Evolutionary conservation across 1,284 basidiomycete species (phyloP), one percentile per base, ranked within the genome.

Genomic region (Fomitiporia mediterranea): DNA sequence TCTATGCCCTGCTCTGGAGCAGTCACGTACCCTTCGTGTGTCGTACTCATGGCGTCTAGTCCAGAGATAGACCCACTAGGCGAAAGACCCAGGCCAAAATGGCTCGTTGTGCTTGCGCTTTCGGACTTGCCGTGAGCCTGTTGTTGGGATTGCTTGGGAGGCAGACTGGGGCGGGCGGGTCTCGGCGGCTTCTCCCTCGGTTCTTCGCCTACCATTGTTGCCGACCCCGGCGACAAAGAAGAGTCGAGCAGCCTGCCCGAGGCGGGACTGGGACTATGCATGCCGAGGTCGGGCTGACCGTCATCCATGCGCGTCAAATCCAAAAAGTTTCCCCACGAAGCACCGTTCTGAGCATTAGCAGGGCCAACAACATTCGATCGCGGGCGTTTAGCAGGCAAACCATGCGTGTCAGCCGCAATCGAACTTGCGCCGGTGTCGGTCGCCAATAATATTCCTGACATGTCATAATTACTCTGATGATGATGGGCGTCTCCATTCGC

Each of bases 1-100:
- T 58, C 56, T 9, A 50, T 38, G 25, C 51, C 54, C 28, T 58
- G 51, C n/a, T n/a, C n/a, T 30, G 52, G 51, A 35, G 56, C 51
- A 25, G 56, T 58, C 13, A 58, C 51, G 34, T 58, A 57, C 8
- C 56, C 51, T 27, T 58, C 56, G 47, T 53, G 51, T 13, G 56
- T 49, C 17, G 56, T 39, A 25, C 56, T 57, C 53, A 55, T 39
- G 15, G 34, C 11, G 9, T 55, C 53, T 13, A 48, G 17, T 8
- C 53, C 53, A 32, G 30, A 37, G n/a, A 47, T 37, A 19, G 42
- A 40, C 5, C 17, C 23, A 19, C 25, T 39, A 13, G 50, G 50
- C 28, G 53, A 55, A 4, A 40, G 21, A 21, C 11, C 53, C 13
- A 40, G 13, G 19, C 34, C 37, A 15, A 27, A 23, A 19, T 55